phyloP scores from a whole-genome alignment of 306 rosid species.

The Medicago lupulina region DNA sequence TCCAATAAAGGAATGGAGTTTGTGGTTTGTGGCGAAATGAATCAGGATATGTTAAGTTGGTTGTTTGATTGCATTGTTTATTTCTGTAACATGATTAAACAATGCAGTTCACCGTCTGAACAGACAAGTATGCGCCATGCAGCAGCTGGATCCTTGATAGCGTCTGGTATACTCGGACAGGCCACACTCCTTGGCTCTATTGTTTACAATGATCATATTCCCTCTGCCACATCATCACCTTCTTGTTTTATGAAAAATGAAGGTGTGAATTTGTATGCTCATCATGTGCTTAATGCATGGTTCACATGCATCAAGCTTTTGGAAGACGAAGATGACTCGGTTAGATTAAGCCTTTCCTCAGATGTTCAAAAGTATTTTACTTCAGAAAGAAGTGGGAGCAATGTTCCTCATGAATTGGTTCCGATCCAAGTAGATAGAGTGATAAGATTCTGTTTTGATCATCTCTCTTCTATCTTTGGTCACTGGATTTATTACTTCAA shows the following conservation, averaged over 20 bases:
- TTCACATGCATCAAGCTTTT: constrained; percentile 82
- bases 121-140: constrained; percentile 80
- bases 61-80: constrained; percentile 61
- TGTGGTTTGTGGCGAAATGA: constrained; percentile 38
- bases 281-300: constrained; percentile 75
- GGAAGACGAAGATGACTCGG: constrained; percentile 90
- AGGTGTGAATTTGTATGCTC: constrained; percentile 69
- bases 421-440: constrained; percentile 92
- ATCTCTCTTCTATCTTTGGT: constrained; percentile 80
- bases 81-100: constrained; percentile 61
- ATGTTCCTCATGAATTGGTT: constrained; percentile 50
- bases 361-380: constrained; percentile 77
- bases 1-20: constrained; percentile 42
- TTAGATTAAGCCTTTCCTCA: constrained; percentile 67
- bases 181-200: constrained; percentile 59
- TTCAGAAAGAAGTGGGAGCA: constrained; percentile 49
- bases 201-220: constrained; percentile 50
- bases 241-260: constrained; percentile 53
- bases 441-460: constrained; percentile 75
- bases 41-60: constrained; percentile 42
- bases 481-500: constrained; percentile 81
- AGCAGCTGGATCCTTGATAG: constrained; percentile 78
- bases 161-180: constrained; percentile 89
- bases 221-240: constrained; percentile 42
- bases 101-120: constrained; percentile 71